A percentile compares a stretch with the other conserved stretches of the same genome.
phyloP scores from a whole-genome alignment of 257 asterid genomes.

The Solanum sejunctum region DNA sequence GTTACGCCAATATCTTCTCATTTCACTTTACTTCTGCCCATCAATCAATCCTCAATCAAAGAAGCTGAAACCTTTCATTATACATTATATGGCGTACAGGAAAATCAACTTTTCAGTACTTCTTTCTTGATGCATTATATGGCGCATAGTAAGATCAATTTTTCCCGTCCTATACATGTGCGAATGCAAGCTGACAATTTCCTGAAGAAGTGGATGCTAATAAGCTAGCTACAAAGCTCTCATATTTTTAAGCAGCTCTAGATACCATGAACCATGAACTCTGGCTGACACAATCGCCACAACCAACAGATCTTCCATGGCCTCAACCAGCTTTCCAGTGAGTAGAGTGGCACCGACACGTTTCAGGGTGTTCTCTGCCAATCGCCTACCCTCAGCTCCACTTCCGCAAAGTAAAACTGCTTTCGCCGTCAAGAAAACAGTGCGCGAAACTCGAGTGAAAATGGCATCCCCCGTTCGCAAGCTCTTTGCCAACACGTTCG shows the following conservation, averaged over 20 bases:
- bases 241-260: not conserved
- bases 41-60: not conserved
- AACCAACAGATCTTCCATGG: not conserved
- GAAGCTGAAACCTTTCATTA: not conserved
- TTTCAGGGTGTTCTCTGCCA: constrained; percentile 3
- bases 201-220: not conserved
- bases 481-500: constrained; percentile 4
- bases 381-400: not conserved
- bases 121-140: not conserved
- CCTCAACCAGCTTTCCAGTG: not conserved
- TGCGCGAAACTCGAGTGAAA: constrained; percentile 2
- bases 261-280: constrained; percentile 8
- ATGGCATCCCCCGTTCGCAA: not conserved
- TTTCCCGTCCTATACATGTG: not conserved
- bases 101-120: not conserved
- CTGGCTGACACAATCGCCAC: constrained; percentile 2
- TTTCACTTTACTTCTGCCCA: no score
- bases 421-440: not conserved
- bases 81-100: not conserved
- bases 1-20: no score
- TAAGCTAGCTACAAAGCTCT: not conserved
- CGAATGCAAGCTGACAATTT: not conserved
- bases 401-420: constrained; percentile 5
- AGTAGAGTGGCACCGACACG: constrained; percentile 4
- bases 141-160: not conserved